Evolutionary conservation across 176 grass and related monocot species (phyloP).

Genomic region (Pontederia paniculata): DNA sequence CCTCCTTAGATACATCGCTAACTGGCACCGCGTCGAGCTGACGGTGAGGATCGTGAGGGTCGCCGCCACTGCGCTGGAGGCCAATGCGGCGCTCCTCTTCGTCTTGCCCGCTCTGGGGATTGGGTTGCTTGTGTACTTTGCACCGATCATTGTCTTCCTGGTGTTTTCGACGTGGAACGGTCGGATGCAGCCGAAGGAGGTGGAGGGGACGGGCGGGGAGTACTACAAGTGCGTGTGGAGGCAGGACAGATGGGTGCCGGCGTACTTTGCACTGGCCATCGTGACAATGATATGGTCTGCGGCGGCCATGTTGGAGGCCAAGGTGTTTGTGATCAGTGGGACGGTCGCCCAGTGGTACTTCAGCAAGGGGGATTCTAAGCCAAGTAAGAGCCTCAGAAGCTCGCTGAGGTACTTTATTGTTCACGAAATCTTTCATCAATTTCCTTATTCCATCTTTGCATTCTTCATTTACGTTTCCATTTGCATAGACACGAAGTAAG

Average conservation of each 20-base stretch:
- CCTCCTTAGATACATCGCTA: conserved; percentile 34
- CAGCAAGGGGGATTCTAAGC: conserved; percentile 22
- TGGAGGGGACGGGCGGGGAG: conserved; percentile 2
- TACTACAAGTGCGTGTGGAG: conserved; percentile 35
- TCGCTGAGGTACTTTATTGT: conserved; percentile 29
- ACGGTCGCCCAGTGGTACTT: conserved; percentile 50
- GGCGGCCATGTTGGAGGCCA: conserved; percentile 32
- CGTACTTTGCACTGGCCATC: conserved; percentile 32
- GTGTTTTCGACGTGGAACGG: conserved; percentile 42
- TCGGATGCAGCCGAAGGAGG: conserved; percentile 20
- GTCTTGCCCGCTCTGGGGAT: conserved; percentile 25
- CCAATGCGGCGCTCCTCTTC: conserved; percentile 22
- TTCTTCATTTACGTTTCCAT: no score
- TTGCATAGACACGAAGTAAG: no score
- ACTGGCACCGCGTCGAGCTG: conserved; percentile 34
- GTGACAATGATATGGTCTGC: conserved; percentile 39
- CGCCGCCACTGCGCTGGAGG: conserved; percentile 21
- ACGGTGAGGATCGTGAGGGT: conserved; percentile 32
- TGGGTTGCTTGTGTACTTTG: conserved; percentile 23
- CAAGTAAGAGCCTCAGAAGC: conserved; percentile 28
- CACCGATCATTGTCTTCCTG: conserved; percentile 32
- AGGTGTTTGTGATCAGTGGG: conserved; percentile 30
- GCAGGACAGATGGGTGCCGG: conserved; percentile 33
- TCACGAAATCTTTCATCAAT: neutral
- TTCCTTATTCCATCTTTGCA: neutral